A percentile compares a stretch with the other conserved stretches of the same genome.
phyloP scores from a whole-genome alignment of 768 basidiomycete genomes.

The Nevesoporus exiguus region DNA sequence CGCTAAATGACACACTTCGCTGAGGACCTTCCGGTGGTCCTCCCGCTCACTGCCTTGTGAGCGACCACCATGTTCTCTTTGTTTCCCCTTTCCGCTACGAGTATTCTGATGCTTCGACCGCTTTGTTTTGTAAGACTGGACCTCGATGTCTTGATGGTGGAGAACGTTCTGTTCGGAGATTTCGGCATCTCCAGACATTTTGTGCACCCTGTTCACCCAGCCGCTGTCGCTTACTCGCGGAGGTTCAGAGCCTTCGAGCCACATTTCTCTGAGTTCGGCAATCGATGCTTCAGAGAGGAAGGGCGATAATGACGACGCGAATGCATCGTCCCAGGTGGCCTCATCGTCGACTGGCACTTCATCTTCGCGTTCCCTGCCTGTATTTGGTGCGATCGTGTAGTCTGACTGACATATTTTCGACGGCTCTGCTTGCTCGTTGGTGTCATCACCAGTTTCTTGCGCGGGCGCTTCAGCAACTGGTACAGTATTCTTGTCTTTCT shows the following conservation, averaged over 20 bases:
- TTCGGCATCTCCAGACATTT: constrained; percentile 27
- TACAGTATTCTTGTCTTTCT: constrained; percentile 34
- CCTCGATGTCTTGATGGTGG: constrained; percentile 10
- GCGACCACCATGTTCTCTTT: constrained; percentile 42
- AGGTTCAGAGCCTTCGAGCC: constrained; percentile 76
- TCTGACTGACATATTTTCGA: constrained; percentile 4
- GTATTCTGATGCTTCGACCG: constrained; percentile 41
- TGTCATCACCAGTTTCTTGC: constrained; percentile 2
- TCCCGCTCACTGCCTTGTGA: constrained; percentile 41
- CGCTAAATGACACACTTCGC: constrained; percentile 59
- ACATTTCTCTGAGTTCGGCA: constrained; percentile 64
- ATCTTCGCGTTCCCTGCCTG: not conserved
- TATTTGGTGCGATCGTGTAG: not conserved
- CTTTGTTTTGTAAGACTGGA: constrained; percentile 26
- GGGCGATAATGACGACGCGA: constrained; percentile 50
- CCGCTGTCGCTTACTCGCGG: constrained; percentile 72
- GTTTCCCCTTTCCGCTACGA: constrained; percentile 43
- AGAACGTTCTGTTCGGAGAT: constrained; percentile 9
- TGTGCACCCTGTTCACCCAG: constrained; percentile 56
- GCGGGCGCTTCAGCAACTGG: constrained; percentile 12
- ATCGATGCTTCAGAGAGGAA: constrained; percentile 65
- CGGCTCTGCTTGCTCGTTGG: not conserved
- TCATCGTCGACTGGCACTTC: constrained; percentile 15
- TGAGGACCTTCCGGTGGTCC: constrained; percentile 73
- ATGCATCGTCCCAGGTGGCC: constrained; percentile 65